These are phyloP conservation scores for Oryza meridionalis DNA, from an alignment of 176 grass and related monocot species.

Conservation along the genomic window DNA sequence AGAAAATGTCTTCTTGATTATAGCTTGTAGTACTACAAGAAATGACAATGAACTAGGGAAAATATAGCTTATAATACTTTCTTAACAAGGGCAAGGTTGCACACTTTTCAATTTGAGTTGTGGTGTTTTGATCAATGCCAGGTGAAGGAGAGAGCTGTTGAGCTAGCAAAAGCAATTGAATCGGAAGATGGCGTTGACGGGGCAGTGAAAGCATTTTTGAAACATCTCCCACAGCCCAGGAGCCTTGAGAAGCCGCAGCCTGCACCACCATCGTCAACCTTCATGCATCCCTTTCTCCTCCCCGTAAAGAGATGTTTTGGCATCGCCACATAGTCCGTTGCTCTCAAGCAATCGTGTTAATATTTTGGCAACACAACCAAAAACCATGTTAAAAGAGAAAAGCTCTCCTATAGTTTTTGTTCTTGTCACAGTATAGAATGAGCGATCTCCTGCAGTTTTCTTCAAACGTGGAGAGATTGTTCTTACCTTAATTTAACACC, in stretches of 20 bases:
- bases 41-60: background rate
- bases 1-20: background rate
- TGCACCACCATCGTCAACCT: slow-evolving; percentile 2
- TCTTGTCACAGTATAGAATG: background rate
- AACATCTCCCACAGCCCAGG: slow-evolving; percentile 49
- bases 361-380: background rate
- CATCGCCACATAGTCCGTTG: slow-evolving; percentile 14
- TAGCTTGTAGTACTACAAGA: background rate
- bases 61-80: background rate
- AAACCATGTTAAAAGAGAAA: background rate
- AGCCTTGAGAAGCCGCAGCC: background rate
- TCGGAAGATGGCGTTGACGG: slow-evolving; percentile 63
- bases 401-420: background rate
- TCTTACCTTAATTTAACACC: background rate
- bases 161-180: slow-evolving; percentile 57
- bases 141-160: slow-evolving; percentile 60
- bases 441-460: background rate
- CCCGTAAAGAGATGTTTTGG: slow-evolving; percentile 58
- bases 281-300: slow-evolving; percentile 36
- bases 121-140: slow-evolving; percentile 32
- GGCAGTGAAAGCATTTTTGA: slow-evolving; percentile 68
- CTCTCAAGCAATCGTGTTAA: background rate
- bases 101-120: background rate
- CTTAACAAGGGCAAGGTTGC: background rate
- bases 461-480: background rate